A percentile compares a stretch with the other conserved stretches of the same genome.
Evolutionary conservation across 805 yeast genomes (phyloP).

Genomic region (Zygosaccharomyces gambellarensis): DNA sequence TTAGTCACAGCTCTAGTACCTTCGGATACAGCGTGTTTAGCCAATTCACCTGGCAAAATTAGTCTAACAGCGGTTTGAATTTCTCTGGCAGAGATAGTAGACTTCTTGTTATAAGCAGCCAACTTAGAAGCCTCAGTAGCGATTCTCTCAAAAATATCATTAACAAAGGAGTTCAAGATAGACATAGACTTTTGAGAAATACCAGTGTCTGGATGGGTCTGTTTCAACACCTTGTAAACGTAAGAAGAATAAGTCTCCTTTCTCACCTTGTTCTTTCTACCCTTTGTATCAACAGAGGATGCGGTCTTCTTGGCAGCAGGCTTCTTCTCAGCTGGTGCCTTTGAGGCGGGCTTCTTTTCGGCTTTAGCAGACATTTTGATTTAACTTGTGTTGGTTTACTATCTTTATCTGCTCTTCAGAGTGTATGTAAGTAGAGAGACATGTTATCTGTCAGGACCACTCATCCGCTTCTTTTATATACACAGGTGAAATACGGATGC

Average conservation of each 20-base stretch:
- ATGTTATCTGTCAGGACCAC: not conserved
- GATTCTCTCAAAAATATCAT: conserved; percentile 91
- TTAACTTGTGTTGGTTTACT: not conserved
- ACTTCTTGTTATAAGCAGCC: conserved; percentile 95
- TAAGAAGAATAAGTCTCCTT: conserved; percentile 94
- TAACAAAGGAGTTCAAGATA: conserved; percentile 93
- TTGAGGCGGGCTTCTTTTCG: conserved; percentile 72
- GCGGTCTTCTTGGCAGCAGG: conserved; percentile 88
- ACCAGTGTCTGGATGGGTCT: conserved; percentile 97
- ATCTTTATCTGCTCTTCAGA: not conserved
- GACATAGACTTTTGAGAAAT: conserved; percentile 96
- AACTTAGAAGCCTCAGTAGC: conserved; percentile 93
- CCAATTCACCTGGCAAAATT: conserved; percentile 93
- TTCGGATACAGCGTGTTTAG: conserved; percentile 93
- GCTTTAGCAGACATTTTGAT: conserved; percentile 60
- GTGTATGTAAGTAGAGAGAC: not conserved
- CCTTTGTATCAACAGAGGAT: conserved; percentile 64
- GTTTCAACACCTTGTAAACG: conserved; percentile 93
- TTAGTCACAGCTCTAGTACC: conserved; percentile 95
- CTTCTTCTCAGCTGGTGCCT: conserved; percentile 95
- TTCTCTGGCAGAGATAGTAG: conserved; percentile 92
- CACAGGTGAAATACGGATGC: not conserved
- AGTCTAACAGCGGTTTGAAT: conserved; percentile 94
- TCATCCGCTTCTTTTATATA: not conserved
- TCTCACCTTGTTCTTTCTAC: conserved; percentile 87